Conservation (phyloP, 2,329 filamentous ascomycete genomes). For the Aureobasidium subglaciale region DNA sequence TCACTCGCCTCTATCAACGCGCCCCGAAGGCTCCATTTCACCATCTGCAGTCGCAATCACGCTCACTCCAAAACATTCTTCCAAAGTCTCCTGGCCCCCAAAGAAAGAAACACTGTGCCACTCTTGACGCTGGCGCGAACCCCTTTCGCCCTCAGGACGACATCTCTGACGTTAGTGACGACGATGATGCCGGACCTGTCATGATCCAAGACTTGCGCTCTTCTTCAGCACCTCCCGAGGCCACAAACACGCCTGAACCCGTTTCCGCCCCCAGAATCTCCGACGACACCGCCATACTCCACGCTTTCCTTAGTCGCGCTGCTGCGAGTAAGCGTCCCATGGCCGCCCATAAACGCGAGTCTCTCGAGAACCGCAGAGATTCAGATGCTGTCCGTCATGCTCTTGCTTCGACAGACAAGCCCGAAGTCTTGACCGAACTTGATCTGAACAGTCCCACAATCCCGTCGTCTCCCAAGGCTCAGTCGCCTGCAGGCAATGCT, state of each 20-base stretch:
- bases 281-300: conserved; percentile 43
- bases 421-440: conserved; percentile 36
- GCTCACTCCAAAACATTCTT: neutral
- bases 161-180: conserved; percentile 1
- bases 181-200: neutral
- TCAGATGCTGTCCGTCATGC: conserved; percentile 41
- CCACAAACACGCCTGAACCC: conserved; percentile 21
- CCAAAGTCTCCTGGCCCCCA: neutral
- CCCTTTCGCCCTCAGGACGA: neutral
- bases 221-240: conserved; percentile 29
- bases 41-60: neutral
- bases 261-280: conserved; percentile 29
- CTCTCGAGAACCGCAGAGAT: conserved; percentile 40
- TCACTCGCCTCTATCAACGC: conserved; percentile 29
- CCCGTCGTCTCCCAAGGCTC: conserved; percentile 31
- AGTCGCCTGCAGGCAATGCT: neutral
- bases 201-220: neutral
- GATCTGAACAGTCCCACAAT: conserved; percentile 42
- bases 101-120: conserved; percentile 7
- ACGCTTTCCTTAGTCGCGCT: conserved; percentile 44
- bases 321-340: conserved; percentile 38
- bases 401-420: conserved; percentile 38
- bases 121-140: neutral
- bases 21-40: conserved; percentile 6
- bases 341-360: conserved; percentile 32